Percentiles rank a stretch among this genome's conserved stretches.
phyloP scores from a whole-genome alignment of 2,329 filamentous ascomycete genomes.

The Trichoderma sp. region DNA sequence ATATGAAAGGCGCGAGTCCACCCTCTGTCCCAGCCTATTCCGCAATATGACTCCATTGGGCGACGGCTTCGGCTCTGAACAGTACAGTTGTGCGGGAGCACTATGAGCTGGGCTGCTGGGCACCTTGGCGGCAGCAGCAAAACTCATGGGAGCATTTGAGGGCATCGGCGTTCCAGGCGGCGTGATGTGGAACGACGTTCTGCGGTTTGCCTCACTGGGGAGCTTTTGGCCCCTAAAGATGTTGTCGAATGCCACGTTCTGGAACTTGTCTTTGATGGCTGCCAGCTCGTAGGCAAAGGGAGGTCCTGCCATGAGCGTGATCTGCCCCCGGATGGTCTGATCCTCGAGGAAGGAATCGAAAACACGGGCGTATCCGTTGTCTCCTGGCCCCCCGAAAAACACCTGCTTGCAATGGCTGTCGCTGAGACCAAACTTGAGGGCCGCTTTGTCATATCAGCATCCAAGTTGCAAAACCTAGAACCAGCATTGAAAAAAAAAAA shows the following conservation, averaged over 20 bases:
- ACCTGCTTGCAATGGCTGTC: conserved; percentile 40
- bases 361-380: conserved; percentile 42
- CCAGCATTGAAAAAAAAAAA: no score
- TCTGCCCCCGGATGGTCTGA: conserved; percentile 27
- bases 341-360: conserved; percentile 33
- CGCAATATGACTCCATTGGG: conserved; percentile 15
- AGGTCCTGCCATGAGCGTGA: conserved; percentile 39
- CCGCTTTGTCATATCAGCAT: conserved; percentile 25
- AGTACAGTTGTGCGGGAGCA: neutral
- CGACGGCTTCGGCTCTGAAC: neutral
- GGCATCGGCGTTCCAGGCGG: conserved; percentile 22
- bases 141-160: conserved; percentile 17
- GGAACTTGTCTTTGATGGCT: conserved; percentile 30
- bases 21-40: conserved; percentile 28
- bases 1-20: conserved; percentile 28
- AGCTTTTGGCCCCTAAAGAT: conserved; percentile 29
- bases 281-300: conserved; percentile 37
- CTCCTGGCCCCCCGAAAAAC: conserved; percentile 41
- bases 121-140: conserved; percentile 21
- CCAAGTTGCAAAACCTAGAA: neutral
- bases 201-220: conserved; percentile 21
- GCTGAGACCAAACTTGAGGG: conserved; percentile 32
- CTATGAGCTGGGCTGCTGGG: neutral
- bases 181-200: conserved; percentile 22
- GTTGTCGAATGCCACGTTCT: conserved; percentile 25